Evolutionary conservation across 2,329 filamentous ascomycete species (phyloP).

Genomic region (Trichoderma harzianum): DNA sequence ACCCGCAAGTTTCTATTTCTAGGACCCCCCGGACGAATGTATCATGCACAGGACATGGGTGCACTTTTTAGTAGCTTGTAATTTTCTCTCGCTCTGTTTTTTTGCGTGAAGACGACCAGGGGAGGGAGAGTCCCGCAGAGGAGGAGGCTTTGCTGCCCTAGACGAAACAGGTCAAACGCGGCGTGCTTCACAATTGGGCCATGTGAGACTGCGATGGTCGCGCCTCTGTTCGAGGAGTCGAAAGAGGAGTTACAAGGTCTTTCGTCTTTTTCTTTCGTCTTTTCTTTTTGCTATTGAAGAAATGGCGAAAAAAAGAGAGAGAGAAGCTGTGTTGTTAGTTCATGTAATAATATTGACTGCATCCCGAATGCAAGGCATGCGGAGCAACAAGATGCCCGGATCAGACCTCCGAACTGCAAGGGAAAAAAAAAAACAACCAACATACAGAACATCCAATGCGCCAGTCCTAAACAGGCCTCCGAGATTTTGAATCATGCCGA

Average conservation of each 20-base stretch:
- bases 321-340: background rate
- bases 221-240: background rate
- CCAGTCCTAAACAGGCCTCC: background rate
- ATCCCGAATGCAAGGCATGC: background rate
- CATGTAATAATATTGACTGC: background rate
- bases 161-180: slow-evolving; percentile 15
- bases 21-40: background rate
- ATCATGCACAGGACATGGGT: background rate
- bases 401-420: background rate
- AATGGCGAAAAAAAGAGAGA: background rate
- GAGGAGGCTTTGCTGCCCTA: background rate
- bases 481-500: background rate
- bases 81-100: background rate
- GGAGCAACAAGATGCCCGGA: background rate
- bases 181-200: background rate
- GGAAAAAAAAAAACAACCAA: background rate
- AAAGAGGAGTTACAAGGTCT: background rate
- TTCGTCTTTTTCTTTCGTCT: background rate
- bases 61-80: background rate
- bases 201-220: slow-evolving; percentile 17
- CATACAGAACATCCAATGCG: background rate
- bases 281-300: background rate
- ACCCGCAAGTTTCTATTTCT: slow-evolving; percentile 10
- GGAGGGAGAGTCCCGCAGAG: background rate
- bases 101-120: background rate